A percentile compares a stretch with the other conserved stretches of the same genome.
phyloP scores from a whole-genome alignment of 2,329 filamentous ascomycete genomes.

The Aspergillus calidoustus region DNA sequence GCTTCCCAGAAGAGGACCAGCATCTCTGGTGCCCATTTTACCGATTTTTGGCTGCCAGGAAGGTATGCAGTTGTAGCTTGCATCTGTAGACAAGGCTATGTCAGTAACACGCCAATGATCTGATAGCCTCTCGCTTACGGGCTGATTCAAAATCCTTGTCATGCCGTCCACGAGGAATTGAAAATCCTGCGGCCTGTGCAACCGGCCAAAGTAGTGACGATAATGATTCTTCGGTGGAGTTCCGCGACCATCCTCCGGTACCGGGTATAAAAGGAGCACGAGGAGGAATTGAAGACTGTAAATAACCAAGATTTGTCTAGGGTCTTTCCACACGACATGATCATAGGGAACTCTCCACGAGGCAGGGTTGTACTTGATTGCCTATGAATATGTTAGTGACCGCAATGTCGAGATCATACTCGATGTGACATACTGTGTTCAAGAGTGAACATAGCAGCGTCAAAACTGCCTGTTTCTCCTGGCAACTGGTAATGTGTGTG shows the following conservation, averaged over 20 bases:
- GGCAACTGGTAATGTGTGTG: slow-evolving; percentile 84
- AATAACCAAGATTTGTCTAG: slow-evolving; percentile 86
- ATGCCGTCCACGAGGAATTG: slow-evolving; percentile 97
- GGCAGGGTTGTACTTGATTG: slow-evolving; percentile 93
- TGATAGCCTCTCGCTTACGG: slow-evolving; percentile 48
- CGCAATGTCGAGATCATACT: neutral
- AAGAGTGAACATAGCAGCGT: slow-evolving; percentile 89
- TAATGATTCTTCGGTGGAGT: slow-evolving; percentile 84
- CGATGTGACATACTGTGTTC: slow-evolving; percentile 73
- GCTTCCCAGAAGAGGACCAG: slow-evolving; percentile 98
- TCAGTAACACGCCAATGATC: slow-evolving; percentile 16
- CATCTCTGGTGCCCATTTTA: slow-evolving; percentile 91
- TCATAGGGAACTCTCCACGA: slow-evolving; percentile 95
- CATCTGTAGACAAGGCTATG: slow-evolving; percentile 52
- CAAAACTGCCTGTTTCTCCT: slow-evolving; percentile 89
- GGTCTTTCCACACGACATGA: slow-evolving; percentile 86
- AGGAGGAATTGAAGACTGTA: slow-evolving; percentile 92
- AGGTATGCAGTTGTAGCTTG: slow-evolving; percentile 88
- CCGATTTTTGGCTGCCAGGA: slow-evolving; percentile 76
- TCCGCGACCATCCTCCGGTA: slow-evolving; percentile 73
- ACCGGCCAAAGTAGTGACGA: slow-evolving; percentile 84
- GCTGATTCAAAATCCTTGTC: slow-evolving; percentile 88
- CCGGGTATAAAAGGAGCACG: slow-evolving; percentile 80
- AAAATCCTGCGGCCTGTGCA: slow-evolving; percentile 94
- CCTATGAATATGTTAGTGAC: slow-evolving; percentile 54